Conservation (phyloP, 345 rosid species). For the Euclidium syriacum region DNA sequence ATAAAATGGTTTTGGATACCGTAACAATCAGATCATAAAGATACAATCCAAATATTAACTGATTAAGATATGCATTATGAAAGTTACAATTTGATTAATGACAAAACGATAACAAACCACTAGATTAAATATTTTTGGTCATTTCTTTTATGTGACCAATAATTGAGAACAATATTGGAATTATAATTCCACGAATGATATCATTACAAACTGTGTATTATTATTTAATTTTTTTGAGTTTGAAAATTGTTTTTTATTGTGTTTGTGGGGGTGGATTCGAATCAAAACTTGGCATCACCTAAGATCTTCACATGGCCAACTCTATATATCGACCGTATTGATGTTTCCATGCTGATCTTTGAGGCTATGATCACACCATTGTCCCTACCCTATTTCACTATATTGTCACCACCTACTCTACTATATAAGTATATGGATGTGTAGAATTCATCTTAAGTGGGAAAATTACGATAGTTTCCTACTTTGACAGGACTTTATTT, state of each 20-base stretch:
- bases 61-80: background rate
- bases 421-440: background rate
- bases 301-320: constrained; percentile 10
- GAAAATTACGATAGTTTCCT: background rate
- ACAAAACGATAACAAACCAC: too few relatives aligned
- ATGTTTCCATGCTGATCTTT: constrained; percentile 9
- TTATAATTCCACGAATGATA: background rate
- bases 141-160: background rate
- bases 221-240: background rate
- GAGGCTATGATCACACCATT: constrained; percentile 1
- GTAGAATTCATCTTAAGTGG: background rate
- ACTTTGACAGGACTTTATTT: too few relatives aligned
- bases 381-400: constrained; percentile 23
- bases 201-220: background rate
- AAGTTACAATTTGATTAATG: too few relatives aligned
- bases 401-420: constrained; percentile 12
- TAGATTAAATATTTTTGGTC: too few relatives aligned
- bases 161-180: background rate
- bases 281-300: constrained; percentile 11
- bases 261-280: constrained; percentile 4
- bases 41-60: background rate
- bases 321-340: constrained; percentile 10
- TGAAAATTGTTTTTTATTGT: background rate
- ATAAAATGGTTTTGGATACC: background rate
- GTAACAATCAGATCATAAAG: background rate